Evolutionary conservation across 1,284 basidiomycete genomes (phyloP).

Genomic region (Sutorius eximius): DNA sequence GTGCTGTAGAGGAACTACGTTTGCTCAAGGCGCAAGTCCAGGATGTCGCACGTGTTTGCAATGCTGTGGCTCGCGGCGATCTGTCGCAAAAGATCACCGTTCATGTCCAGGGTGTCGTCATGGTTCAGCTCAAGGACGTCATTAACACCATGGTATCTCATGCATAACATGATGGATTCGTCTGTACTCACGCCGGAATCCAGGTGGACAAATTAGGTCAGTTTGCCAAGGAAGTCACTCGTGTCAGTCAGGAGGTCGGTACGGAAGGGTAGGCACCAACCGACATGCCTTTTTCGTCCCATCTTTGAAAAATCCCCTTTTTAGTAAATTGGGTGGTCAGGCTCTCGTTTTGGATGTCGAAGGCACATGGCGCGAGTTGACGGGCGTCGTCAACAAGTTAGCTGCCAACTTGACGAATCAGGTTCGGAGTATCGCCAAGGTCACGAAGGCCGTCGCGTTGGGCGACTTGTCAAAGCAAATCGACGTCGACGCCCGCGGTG

Average conservation of each 20-base stretch:
- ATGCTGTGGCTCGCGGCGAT: constrained; percentile 93
- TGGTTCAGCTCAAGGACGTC: constrained; percentile 97
- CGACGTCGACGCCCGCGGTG: constrained; percentile 94
- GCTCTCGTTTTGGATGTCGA: constrained; percentile 91
- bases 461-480: constrained; percentile 97
- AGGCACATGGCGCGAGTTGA: constrained; percentile 92
- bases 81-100: constrained; percentile 96
- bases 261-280: constrained; percentile 69
- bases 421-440: constrained; percentile 91
- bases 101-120: constrained; percentile 92
- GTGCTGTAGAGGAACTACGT: constrained; percentile 72
- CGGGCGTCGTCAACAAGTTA: constrained; percentile 87
- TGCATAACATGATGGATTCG: constrained; percentile 6
- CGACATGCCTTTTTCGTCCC: constrained; percentile 4
- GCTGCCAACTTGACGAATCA: constrained; percentile 95
- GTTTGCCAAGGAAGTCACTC: constrained; percentile 83
- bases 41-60: constrained; percentile 89
- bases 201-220: constrained; percentile 77
- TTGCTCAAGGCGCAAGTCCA: constrained; percentile 81
- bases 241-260: constrained; percentile 89
- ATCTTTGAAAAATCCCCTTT: constrained; percentile 10
- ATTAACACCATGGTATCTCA: constrained; percentile 91
- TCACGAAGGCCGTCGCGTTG: constrained; percentile 96
- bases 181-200: constrained; percentile 11
- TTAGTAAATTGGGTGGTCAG: constrained; percentile 86